A percentile compares a stretch with the other conserved stretches of the same genome.
These are phyloP conservation scores for Neurospora hispaniola DNA, from an alignment of 495 filamentous ascomycete genomes.

Conservation along the genomic window DNA sequence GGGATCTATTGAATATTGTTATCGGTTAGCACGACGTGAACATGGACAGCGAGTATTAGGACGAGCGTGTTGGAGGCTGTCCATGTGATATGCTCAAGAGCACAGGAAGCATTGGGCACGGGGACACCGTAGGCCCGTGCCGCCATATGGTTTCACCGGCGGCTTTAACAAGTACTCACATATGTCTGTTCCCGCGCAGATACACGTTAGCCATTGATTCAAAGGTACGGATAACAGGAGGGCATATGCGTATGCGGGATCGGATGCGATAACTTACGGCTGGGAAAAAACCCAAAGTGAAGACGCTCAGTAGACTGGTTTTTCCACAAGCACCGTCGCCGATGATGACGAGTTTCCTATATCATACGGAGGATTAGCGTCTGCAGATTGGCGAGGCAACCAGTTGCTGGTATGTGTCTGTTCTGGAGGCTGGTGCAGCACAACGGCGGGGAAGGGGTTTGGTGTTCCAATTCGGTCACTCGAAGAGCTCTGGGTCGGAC, in stretches of 20 bases:
- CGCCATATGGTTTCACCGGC: neutral
- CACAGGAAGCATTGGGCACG: neutral
- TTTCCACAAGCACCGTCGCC: slow-evolving; percentile 98
- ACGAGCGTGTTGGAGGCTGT: neutral
- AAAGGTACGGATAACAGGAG: neutral
- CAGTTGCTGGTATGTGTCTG: neutral
- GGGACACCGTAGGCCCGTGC: neutral
- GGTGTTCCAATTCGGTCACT: neutral
- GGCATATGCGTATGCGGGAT: neutral
- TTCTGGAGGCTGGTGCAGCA: neutral
- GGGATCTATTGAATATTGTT: slow-evolving; percentile 55
- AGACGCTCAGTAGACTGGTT: slow-evolving; percentile 94
- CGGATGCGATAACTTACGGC: slow-evolving; percentile 53
- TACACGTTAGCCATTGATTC: slow-evolving; percentile 7
- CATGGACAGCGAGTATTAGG: neutral
- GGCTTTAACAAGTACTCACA: slow-evolving; percentile 37
- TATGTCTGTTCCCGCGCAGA: slow-evolving; percentile 46
- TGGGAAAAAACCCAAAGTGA: slow-evolving; percentile 96
- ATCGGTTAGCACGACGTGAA: slow-evolving; percentile 1
- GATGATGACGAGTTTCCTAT: slow-evolving; percentile 96
- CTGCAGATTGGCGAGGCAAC: neutral
- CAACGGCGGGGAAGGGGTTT: neutral
- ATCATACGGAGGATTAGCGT: neutral
- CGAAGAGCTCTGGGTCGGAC: neutral
- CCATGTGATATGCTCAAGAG: neutral